Percentiles rank a stretch among this genome's conserved stretches.
Evolutionary conservation across 23 red algal genomes (phyloP).

Genomic region (Chondrus crispus): DNA sequence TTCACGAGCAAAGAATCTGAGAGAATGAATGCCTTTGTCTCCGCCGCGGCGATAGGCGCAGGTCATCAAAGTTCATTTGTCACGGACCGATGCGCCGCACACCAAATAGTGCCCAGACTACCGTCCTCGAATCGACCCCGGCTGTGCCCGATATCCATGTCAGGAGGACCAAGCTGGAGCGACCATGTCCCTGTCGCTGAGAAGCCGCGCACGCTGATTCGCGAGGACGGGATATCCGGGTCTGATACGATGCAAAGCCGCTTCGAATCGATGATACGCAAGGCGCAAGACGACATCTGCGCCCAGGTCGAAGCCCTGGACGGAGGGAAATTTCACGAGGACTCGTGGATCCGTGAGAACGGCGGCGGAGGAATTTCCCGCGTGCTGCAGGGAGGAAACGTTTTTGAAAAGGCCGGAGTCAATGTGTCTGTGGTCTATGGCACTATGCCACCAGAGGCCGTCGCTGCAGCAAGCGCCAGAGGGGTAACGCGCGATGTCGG

Average conservation of each 20-base stretch:
- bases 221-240: conserved; percentile 4
- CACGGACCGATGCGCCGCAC: not conserved
- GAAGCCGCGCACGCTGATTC: conserved; percentile 49
- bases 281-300: conserved; percentile 89
- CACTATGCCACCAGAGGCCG: conserved; percentile 97
- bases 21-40: too few species aligned
- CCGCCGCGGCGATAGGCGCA: too few species aligned
- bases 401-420: conserved; percentile 99
- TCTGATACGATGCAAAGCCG: conserved; percentile 46
- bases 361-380: conserved; percentile 96
- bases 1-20: too few species aligned
- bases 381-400: conserved; percentile 81
- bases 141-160: too few species aligned
- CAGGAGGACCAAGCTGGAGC: conserved; percentile 44
- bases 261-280: conserved; percentile 93
- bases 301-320: conserved; percentile 86
- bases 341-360: conserved; percentile 86
- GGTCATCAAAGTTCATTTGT: too few species aligned
- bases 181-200: conserved; percentile 71
- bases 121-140: not conserved
- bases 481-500: conserved; percentile 92
- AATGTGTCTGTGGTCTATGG: conserved; percentile 99
- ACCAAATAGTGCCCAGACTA: too few species aligned
- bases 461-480: conserved; percentile 75
- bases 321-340: conserved; percentile 86